Percentiles rank a stretch among this genome's conserved stretches.
These are phyloP conservation scores for Aspergillus neotritici DNA, from an alignment of 2,329 filamentous ascomycete genomes.

Conservation along the genomic window DNA sequence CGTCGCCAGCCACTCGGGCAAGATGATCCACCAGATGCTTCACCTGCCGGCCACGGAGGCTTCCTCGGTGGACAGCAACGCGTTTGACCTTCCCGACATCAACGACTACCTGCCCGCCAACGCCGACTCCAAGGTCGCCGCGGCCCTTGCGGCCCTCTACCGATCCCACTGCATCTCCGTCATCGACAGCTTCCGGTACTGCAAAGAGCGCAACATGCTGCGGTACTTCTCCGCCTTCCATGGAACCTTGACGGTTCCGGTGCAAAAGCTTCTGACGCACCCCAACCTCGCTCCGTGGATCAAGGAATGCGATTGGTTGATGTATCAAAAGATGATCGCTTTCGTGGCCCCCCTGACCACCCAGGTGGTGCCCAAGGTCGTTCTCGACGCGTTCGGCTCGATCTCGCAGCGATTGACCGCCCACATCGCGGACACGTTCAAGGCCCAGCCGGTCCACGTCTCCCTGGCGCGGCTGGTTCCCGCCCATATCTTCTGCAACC, in stretches of 20 bases:
- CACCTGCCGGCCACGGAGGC: conserved; percentile 32
- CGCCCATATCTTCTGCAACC: conserved; percentile 77
- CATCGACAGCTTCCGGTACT: conserved; percentile 91
- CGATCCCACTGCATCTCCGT: conserved; percentile 92
- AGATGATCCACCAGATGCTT: conserved; percentile 37
- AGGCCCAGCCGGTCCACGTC: conserved; percentile 77
- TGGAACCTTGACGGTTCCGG: conserved; percentile 91
- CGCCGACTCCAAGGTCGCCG: conserved; percentile 81
- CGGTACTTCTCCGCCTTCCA: conserved; percentile 92
- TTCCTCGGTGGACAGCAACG: conserved; percentile 56
- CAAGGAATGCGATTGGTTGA: conserved; percentile 86
- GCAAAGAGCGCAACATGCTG: conserved; percentile 95
- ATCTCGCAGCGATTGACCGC: conserved; percentile 75
- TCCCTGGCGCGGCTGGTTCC: conserved; percentile 81
- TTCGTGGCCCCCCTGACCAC: conserved; percentile 84
- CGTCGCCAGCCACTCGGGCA: conserved; percentile 32
- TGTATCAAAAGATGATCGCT: conserved; percentile 95
- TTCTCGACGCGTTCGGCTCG: conserved; percentile 78
- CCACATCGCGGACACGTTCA: conserved; percentile 80
- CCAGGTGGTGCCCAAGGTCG: conserved; percentile 82
- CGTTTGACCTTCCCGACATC: conserved; percentile 78
- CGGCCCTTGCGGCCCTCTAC: conserved; percentile 80
- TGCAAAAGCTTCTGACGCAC: conserved; percentile 84
- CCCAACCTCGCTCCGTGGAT: conserved; percentile 84
- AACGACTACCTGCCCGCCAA: conserved; percentile 71